These are phyloP conservation scores for Mycogone perniciosa DNA, from an alignment of 2,329 filamentous ascomycete species.

Conservation along the genomic window DNA sequence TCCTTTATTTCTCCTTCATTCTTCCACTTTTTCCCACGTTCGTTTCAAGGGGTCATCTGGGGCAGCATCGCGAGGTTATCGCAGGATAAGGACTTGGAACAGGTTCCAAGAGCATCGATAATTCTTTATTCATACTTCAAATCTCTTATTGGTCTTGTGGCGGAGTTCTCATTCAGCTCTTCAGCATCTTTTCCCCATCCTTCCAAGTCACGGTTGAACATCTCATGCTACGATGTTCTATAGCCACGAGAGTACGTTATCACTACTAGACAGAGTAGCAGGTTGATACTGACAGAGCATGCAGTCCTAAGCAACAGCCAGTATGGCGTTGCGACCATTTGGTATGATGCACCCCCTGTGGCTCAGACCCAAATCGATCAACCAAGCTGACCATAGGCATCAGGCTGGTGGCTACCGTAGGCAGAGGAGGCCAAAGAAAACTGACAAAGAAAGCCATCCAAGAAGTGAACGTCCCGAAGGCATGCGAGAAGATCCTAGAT, in stretches of 20 bases:
- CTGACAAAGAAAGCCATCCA: constrained; percentile 82
- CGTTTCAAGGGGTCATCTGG: no score
- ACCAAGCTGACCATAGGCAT: not conserved
- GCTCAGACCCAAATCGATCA: not conserved
- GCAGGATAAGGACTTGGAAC: no score
- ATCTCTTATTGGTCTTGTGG: no score
- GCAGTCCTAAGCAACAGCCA: constrained; percentile 74
- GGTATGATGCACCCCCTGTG: constrained; percentile 48
- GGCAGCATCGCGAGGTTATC: no score
- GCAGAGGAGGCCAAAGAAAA: constrained; percentile 64
- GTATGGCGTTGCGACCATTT: constrained; percentile 91
- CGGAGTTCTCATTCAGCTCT: not conserved
- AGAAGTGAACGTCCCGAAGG: constrained; percentile 77
- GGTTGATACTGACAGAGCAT: constrained; percentile 19
- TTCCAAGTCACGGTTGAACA: no score
- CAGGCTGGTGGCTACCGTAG: constrained; percentile 89
- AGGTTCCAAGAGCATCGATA: no score
- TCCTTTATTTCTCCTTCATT: not conserved
- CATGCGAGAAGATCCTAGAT: constrained; percentile 81
- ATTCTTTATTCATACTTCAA: not conserved
- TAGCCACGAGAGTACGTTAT: constrained; percentile 75
- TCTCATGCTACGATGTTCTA: constrained; percentile 67
- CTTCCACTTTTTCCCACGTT: not conserved
- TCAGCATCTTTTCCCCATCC: not conserved
- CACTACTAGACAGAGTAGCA: not conserved